Evolutionary conservation across 805 yeast species (phyloP).

Genomic region (Schizosaccharomyces octosporus): DNA sequence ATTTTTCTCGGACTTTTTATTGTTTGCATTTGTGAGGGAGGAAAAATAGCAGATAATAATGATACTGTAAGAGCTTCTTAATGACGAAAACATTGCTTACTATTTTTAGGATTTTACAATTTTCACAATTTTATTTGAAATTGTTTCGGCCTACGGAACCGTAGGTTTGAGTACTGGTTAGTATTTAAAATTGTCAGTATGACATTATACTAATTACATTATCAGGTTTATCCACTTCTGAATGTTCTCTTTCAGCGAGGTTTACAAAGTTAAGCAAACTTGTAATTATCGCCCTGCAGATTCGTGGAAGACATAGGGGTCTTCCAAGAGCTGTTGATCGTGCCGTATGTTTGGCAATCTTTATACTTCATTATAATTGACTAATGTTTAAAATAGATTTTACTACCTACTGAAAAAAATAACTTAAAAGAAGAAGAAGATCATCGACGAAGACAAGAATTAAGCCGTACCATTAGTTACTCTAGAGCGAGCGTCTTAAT

Average conservation of each 20-base stretch:
- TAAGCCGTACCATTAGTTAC: background rate
- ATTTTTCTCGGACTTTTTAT: constrained; percentile 64
- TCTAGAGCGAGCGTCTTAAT: background rate
- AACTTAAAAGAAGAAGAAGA: constrained; percentile 2
- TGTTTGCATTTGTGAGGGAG: constrained; percentile 67
- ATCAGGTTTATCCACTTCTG: constrained; percentile 26
- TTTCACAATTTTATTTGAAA: constrained; percentile 60
- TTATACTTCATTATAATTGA: no score
- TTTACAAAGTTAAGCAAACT: constrained; percentile 55
- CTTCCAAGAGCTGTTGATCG: constrained; percentile 81
- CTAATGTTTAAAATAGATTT: constrained; percentile 17
- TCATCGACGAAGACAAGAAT: background rate
- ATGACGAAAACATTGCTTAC: constrained; percentile 8
- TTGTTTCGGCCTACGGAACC: constrained; percentile 86
- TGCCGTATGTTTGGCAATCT: constrained; percentile 19
- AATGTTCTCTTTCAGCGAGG: constrained; percentile 48
- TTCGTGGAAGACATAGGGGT: constrained; percentile 92
- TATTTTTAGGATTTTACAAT: constrained; percentile 25
- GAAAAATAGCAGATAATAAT: constrained; percentile 18
- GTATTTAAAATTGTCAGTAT: no score
- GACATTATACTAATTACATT: no score
- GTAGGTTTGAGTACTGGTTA: constrained; percentile 73
- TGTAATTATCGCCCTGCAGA: constrained; percentile 67
- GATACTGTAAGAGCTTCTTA: background rate
- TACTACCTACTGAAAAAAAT: constrained; percentile 19